Evolutionary conservation across 768 basidiomycete genomes (phyloP).

Genomic region (Lentinula aciculospora): DNA sequence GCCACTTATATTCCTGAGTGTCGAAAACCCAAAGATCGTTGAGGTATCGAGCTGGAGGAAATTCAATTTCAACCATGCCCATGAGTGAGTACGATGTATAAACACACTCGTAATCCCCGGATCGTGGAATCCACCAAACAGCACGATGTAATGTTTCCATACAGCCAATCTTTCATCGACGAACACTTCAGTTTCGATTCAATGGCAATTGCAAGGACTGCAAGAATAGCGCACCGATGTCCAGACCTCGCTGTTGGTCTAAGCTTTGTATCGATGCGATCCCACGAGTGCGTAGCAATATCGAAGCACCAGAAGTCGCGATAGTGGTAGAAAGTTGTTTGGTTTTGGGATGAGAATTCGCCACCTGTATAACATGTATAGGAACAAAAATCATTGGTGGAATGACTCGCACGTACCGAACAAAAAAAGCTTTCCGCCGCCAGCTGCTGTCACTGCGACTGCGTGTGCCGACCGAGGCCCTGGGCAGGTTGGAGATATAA

Average conservation of each 20-base stretch:
- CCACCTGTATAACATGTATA: conserved; percentile 57
- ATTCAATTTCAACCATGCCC: not conserved
- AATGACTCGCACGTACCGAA: conserved; percentile 45
- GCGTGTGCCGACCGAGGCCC: conserved; percentile 88
- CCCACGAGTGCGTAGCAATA: conserved; percentile 74
- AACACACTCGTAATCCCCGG: conserved; percentile 74
- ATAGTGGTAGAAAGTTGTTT: conserved; percentile 85
- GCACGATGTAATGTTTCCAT: conserved; percentile 82
- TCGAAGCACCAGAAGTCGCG: conserved; percentile 89
- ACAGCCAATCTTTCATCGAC: conserved; percentile 70
- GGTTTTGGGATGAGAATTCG: conserved; percentile 80
- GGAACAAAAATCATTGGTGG: not conserved
- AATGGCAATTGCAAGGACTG: not conserved
- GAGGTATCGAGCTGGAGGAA: conserved; percentile 60
- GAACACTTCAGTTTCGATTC: not conserved
- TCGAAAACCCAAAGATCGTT: conserved; percentile 86
- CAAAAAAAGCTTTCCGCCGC: conserved; percentile 83
- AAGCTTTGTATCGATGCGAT: conserved; percentile 81
- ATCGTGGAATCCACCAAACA: conserved; percentile 91
- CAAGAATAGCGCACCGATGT: conserved; percentile 50
- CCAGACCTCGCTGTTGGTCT: conserved; percentile 79
- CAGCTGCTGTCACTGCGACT: conserved; percentile 62
- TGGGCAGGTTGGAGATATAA: conserved; percentile 78
- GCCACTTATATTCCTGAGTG: conserved; percentile 83
- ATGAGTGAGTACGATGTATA: not conserved